Percentiles rank a stretch among this genome's conserved stretches.
These are phyloP conservation scores for Calonectria pseudoreteaudii DNA, from an alignment of 2,329 filamentous ascomycete genomes.

Conservation along the genomic window DNA sequence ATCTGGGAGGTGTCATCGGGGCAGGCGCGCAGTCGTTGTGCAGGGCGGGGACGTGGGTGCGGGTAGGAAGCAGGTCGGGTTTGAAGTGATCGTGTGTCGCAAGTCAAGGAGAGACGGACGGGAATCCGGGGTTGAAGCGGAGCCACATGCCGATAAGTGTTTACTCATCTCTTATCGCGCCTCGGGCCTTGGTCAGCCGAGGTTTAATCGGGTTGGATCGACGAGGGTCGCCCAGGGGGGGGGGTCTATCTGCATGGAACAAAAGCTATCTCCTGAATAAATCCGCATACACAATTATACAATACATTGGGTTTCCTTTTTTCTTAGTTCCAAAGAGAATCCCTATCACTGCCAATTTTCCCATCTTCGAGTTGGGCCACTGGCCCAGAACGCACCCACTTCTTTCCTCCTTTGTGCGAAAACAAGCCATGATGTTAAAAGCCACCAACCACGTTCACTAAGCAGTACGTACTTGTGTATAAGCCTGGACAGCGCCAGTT, in stretches of 20 bases:
- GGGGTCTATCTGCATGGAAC: neutral
- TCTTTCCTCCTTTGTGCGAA: neutral
- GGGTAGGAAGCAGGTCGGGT: constrained; percentile 4
- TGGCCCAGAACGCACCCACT: neutral
- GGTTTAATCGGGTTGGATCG: constrained; percentile 30
- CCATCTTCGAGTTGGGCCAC: neutral
- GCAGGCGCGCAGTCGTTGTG: neutral
- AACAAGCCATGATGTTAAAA: neutral
- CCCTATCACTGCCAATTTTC: neutral
- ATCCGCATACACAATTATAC: neutral
- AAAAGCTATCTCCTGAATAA: neutral
- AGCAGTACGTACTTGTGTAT: neutral
- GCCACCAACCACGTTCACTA: neutral
- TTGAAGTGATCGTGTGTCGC: constrained; percentile 22
- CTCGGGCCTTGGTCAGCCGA: constrained; percentile 35
- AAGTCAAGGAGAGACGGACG: constrained; percentile 25
- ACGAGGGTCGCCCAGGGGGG: too few species aligned
- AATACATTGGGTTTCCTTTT: neutral
- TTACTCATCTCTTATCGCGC: constrained; percentile 24
- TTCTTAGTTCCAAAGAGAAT: neutral
- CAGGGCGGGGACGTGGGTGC: neutral
- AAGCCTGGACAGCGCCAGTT: neutral
- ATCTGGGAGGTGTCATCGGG: constrained; percentile 53
- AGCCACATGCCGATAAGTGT: constrained; percentile 39
- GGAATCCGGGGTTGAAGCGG: constrained; percentile 35